Conservation (phyloP, 2,329 filamentous ascomycete genomes). For the Penicillium freii region DNA sequence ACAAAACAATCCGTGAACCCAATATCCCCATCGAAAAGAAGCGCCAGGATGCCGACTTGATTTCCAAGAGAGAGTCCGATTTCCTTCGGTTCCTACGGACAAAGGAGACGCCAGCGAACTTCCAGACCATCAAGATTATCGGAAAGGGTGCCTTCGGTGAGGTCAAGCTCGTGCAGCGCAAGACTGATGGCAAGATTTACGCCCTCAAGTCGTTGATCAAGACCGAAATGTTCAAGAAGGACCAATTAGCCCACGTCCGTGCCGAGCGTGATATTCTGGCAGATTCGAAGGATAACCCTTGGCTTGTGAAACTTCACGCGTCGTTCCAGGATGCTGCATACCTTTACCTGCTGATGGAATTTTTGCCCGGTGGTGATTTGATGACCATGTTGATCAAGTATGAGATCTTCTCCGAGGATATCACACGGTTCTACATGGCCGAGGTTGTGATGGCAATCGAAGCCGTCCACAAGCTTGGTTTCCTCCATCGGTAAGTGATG, state of each 20-base stretch:
- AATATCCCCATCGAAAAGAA: conserved; percentile 72
- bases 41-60: conserved; percentile 78
- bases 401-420: conserved; percentile 98
- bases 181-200: conserved; percentile 94
- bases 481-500: conserved; percentile 83
- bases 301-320: conserved; percentile 97
- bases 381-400: conserved; percentile 99
- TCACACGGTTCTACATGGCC: conserved; percentile 98
- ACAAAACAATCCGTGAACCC: conserved; percentile 77
- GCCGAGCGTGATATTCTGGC: conserved; percentile 96
- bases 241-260: conserved; percentile 94
- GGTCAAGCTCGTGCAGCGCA: conserved; percentile 95
- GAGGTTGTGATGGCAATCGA: conserved; percentile 98
- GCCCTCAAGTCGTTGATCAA: conserved; percentile 98
- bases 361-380: conserved; percentile 92
- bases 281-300: conserved; percentile 93
- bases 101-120: conserved; percentile 90
- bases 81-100: conserved; percentile 93
- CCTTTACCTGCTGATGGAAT: conserved; percentile 99
- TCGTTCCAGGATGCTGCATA: conserved; percentile 97
- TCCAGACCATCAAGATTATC: conserved; percentile 95
- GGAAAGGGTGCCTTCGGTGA: conserved; percentile 99
- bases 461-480: conserved; percentile 94
- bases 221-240: conserved; percentile 99
- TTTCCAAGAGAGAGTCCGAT: conserved; percentile 83